phyloP scores from a whole-genome alignment of 148 eudicot species.

The Mesembryanthemum crystallinum region DNA sequence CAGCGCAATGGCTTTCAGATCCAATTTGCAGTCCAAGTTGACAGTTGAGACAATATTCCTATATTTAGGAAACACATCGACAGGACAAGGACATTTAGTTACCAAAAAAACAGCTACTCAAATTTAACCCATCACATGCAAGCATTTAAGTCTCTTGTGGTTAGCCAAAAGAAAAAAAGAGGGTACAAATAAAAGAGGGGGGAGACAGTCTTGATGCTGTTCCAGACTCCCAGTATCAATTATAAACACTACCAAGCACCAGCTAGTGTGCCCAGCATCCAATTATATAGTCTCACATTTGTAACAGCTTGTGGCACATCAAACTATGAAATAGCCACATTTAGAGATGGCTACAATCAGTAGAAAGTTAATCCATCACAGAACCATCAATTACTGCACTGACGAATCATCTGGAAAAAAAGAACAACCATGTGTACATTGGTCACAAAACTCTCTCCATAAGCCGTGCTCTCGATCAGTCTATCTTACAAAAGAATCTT shows the following conservation, averaged over 20 bases:
- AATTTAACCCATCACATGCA: neutral
- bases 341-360: too few species aligned
- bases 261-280: too few species aligned
- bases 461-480: too few species aligned
- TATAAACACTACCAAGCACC: too few species aligned
- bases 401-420: too few species aligned
- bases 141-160: neutral
- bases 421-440: neutral
- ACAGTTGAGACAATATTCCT: conserved; percentile 87
- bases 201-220: too few species aligned
- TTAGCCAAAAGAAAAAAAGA: neutral
- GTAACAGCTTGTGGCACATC: neutral
- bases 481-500: neutral
- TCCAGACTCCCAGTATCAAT: too few species aligned
- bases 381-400: too few species aligned
- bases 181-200: neutral
- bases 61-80: conserved; percentile 6
- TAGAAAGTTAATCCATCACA: too few species aligned
- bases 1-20: conserved; percentile 76
- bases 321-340: too few species aligned
- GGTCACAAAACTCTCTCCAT: neutral
- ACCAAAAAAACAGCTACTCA: too few species aligned
- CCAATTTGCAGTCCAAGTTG: conserved; percentile 82
- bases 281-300: too few species aligned
- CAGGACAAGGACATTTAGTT: neutral